A percentile compares a stretch with the other conserved stretches of the same genome.
Evolutionary conservation across 106 monocot species (phyloP).

Genomic region (Dactylorhiza incarnata): DNA sequence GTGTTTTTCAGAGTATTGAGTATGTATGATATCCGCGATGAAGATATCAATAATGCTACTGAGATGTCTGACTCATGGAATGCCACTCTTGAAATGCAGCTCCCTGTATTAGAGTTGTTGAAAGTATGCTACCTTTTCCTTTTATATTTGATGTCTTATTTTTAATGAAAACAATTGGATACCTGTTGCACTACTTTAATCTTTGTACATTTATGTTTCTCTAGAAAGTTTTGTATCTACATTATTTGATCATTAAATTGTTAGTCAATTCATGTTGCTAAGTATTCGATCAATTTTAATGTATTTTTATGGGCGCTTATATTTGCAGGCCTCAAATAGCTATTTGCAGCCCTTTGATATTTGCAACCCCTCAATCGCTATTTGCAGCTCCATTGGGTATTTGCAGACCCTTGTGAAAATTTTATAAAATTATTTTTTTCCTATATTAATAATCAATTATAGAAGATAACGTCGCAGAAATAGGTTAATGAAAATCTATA

Average conservation of each 20-base stretch:
- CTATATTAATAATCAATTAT: no score
- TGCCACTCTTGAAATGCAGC: constrained; percentile 41
- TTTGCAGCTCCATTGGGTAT: no score
- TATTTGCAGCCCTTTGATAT: no score
- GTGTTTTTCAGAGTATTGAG: constrained; percentile 48
- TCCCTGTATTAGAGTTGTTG: constrained; percentile 71
- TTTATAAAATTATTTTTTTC: no score
- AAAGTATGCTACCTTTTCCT: constrained; percentile 41
- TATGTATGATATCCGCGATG: constrained; percentile 64
- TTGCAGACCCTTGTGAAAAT: no score
- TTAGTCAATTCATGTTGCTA: not conserved
- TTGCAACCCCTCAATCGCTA: no score
- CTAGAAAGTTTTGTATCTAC: not conserved
- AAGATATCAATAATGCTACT: constrained; percentile 40
- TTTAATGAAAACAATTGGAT: not conserved
- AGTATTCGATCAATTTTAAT: not conserved
- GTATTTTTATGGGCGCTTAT: no score
- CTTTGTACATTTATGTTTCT: not conserved
- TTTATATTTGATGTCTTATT: not conserved
- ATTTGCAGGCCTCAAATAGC: no score
- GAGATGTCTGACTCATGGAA: constrained; percentile 18
- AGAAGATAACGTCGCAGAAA: no score
- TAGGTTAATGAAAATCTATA: no score
- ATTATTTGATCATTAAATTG: not conserved
- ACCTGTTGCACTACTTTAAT: not conserved